Base-by-base conservation (phyloP, 1,139 yeast genomes). In the Geotrichum fermentans region DNA sequence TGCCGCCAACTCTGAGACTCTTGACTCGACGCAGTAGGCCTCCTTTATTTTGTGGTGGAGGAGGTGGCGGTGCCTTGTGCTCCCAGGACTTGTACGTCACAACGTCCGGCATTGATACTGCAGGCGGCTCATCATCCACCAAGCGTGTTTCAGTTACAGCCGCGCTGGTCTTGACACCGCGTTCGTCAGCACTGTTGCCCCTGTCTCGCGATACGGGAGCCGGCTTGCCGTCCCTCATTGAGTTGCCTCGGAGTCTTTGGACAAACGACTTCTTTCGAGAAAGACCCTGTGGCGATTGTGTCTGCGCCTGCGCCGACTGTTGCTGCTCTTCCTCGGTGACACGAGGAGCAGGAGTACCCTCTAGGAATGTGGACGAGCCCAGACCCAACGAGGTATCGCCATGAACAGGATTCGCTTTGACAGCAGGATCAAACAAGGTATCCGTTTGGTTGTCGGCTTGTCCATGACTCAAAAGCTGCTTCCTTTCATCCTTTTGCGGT, bases 311-410 rank as follows among this genome's bases (percentile, higher is more conserved):
- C 16, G 78, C 75, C 28, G 10, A 24, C 6, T 6, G 10, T 6
- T 10, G 28, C 8, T 24, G 28, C 28, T 24, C 28, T 24, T 24
- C 8, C 10, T 24, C 28, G 6, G 28, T 10, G 4, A 67, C 69
- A 14, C 71, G 69, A 26, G 95, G 83, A 2, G 97, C 98, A 16
- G 97, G 97, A 0, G 97, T 94, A 33, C 98, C 98, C 65, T 92
- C 97, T 56, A 92, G 67, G 64, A 92, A 92, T 0, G 98, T 92
- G 1, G 96, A 59, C 1, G 94, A 79, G 3, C 98, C 98, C 46
- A 92, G 74, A 1, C 98, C 98, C 50, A 83, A 75, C 0, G 97
- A 85, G 2, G 83, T 74, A 40, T 79, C 78, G 14, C 98, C 98
- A 64, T 90, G 96, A 14, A 90, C 78, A 21, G 86, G 87, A 40